phyloP scores from a whole-genome alignment of 2,329 filamentous ascomycete species.

The Cladosporium halotolerans region DNA sequence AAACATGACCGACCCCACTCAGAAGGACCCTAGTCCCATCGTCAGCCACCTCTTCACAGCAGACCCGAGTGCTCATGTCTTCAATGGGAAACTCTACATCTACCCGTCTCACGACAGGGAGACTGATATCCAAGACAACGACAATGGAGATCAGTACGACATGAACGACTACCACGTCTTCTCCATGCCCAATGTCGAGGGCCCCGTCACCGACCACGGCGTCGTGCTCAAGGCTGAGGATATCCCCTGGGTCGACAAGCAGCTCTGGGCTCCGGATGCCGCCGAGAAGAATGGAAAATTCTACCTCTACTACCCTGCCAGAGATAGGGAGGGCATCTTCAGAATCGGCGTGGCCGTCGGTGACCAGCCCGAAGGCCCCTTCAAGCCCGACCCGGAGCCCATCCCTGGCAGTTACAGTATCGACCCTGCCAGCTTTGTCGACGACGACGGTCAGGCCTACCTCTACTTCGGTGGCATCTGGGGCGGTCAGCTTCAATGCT shows the following conservation, averaged over 20 bases:
- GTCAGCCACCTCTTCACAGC: conserved; percentile 73
- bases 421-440: conserved; percentile 69
- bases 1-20: conserved; percentile 38
- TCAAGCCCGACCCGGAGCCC: conserved; percentile 56
- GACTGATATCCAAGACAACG: conserved; percentile 68
- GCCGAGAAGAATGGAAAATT: conserved; percentile 63
- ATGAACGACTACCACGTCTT: conserved; percentile 82
- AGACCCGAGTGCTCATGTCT: conserved; percentile 74
- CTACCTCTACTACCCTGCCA: conserved; percentile 71
- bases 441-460: conserved; percentile 59
- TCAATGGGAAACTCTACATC: conserved; percentile 68
- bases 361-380: conserved; percentile 62
- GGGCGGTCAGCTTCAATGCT: conserved; percentile 77
- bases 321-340: conserved; percentile 64
- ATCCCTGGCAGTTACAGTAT: conserved; percentile 69
- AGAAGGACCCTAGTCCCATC: conserved; percentile 52
- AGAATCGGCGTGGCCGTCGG: conserved; percentile 66
- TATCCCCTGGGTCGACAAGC: conserved; percentile 70
- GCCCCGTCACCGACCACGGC: conserved; percentile 65
- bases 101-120: conserved; percentile 77
- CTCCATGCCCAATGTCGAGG: conserved; percentile 51
- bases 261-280: conserved; percentile 76
- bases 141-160: conserved; percentile 81
- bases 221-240: conserved; percentile 59
- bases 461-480: conserved; percentile 74